Conservation (phyloP, 106 monocot genomes). For the Acorus calamus region DNA sequence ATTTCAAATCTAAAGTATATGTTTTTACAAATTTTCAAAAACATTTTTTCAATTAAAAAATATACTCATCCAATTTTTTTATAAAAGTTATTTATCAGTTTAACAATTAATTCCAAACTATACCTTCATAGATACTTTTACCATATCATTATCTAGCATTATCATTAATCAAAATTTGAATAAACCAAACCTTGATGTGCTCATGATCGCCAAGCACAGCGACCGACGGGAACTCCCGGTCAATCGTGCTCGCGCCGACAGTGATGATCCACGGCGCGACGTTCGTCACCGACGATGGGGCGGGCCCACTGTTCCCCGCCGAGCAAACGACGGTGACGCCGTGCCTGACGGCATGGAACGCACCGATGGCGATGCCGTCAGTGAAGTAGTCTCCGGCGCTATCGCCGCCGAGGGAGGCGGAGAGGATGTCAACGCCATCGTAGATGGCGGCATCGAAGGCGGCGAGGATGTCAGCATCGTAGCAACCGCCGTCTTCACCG, state of each 20-base stretch:
- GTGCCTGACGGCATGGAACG: slow-evolving; percentile 20
- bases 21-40: no score
- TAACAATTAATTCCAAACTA: no score
- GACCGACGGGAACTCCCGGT: slow-evolving; percentile 14
- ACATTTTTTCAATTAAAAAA: no score
- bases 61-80: no score
- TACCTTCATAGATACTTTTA: no score
- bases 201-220: slow-evolving; percentile 19
- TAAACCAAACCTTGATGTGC: slow-evolving; percentile 3
- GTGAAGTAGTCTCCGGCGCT: neutral
- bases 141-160: no score
- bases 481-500: neutral
- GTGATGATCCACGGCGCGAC: slow-evolving; percentile 21
- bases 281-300: slow-evolving; percentile 4
- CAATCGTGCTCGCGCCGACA: slow-evolving; percentile 21
- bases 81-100: no score
- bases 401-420: slow-evolving; percentile 26
- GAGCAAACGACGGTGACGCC: slow-evolving; percentile 28
- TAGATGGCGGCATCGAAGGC: slow-evolving; percentile 34
- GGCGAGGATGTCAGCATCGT: slow-evolving; percentile 26
- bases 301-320: slow-evolving; percentile 18
- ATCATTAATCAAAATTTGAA: no score
- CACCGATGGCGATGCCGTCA: slow-evolving; percentile 17
- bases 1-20: no score
- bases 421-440: slow-evolving; percentile 58